phyloP scores from a whole-genome alignment of 176 grass and related monocot species.

The Elymus sibiricus region DNA sequence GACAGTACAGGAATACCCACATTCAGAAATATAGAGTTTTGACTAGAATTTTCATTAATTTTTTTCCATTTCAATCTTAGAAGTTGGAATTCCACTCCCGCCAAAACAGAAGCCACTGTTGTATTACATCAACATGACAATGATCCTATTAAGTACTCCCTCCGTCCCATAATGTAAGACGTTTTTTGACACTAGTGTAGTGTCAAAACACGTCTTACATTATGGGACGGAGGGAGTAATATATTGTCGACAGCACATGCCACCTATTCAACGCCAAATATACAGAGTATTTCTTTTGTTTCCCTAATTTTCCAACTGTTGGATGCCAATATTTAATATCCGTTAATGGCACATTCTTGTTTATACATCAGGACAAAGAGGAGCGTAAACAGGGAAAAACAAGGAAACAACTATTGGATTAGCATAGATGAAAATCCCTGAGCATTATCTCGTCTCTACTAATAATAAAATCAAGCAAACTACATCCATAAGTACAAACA shows the following conservation, averaged over 20 bases:
- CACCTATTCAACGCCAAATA: background rate
- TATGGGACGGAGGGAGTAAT: too few species aligned
- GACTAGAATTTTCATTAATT: background rate
- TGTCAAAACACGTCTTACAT: too few species aligned
- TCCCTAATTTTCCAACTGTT: background rate
- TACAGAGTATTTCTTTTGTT: background rate
- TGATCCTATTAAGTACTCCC: background rate
- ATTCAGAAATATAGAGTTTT: background rate
- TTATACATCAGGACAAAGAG: background rate
- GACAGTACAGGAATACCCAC: background rate
- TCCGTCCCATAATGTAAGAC: too few species aligned
- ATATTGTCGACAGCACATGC: background rate
- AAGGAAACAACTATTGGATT: background rate
- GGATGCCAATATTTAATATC: background rate
- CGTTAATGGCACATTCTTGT: background rate
- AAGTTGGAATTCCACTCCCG: background rate
- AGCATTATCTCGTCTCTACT: background rate
- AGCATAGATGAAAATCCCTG: background rate
- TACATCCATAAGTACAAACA: slow-evolving; percentile 4
- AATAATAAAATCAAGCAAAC: background rate
- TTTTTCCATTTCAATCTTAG: background rate
- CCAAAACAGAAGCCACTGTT: background rate
- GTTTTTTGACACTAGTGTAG: too few species aligned
- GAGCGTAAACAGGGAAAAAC: background rate
- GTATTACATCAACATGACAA: background rate